Conservation (phyloP, 2,329 filamentous ascomycete genomes). For the Venturia effusa region DNA sequence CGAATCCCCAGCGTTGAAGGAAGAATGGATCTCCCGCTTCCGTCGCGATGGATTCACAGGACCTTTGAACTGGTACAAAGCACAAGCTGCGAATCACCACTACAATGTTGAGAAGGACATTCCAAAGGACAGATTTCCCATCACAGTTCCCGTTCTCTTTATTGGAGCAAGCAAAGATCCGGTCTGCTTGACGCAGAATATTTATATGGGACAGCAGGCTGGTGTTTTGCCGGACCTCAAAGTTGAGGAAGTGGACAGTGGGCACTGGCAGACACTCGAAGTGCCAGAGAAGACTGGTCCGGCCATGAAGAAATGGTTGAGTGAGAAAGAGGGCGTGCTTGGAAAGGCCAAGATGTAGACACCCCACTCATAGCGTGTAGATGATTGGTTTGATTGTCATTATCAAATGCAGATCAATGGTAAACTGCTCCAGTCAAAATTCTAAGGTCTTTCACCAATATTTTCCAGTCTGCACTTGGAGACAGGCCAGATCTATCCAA, state of each 20-base stretch:
- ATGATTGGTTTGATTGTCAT: too few species aligned
- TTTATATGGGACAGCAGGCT: conserved; percentile 18
- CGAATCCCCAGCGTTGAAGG: conserved; percentile 19
- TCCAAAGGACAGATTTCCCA: conserved; percentile 15
- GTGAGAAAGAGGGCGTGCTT: background rate
- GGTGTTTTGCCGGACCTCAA: conserved; percentile 24
- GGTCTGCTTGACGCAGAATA: conserved; percentile 24
- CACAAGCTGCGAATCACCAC: conserved; percentile 19
- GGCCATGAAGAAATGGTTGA: background rate
- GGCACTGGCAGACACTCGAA: conserved; percentile 21
- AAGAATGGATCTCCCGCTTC: conserved; percentile 26
- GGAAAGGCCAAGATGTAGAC: background rate
- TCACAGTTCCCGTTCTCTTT: conserved; percentile 28
- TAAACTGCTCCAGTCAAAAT: too few species aligned
- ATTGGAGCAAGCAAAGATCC: conserved; percentile 24
- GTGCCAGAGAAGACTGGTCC: conserved; percentile 6
- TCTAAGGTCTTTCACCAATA: too few species aligned
- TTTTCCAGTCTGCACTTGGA: too few species aligned
- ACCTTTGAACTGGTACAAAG: conserved; percentile 29
- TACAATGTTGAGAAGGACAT: conserved; percentile 20
- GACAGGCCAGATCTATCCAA: too few species aligned
- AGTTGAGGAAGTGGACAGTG: conserved; percentile 22
- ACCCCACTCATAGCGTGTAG: too few species aligned
- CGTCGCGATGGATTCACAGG: conserved; percentile 23
- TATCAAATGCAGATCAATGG: too few species aligned